Evolutionary conservation across 2,329 filamentous ascomycete genomes (phyloP).

Genomic region (Microdochium trichocladiopsis): DNA sequence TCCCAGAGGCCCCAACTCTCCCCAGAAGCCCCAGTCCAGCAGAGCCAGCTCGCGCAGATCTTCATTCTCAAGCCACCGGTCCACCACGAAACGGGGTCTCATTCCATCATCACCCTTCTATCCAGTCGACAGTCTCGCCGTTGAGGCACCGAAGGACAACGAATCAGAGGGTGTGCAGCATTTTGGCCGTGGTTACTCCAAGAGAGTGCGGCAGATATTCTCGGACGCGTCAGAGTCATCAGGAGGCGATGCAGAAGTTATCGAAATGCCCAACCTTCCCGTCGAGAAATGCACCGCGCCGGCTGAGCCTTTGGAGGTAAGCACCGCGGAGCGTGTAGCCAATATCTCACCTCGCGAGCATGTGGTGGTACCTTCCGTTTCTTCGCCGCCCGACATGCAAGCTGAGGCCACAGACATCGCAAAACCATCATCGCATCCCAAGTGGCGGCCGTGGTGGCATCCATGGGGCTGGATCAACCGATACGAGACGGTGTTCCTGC

Average conservation of each 20-base stretch:
- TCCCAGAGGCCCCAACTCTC: neutral
- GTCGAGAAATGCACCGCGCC: neutral
- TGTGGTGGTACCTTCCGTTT: too few relatives aligned
- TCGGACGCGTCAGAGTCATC: constrained; percentile 1
- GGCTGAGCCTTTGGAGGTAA: neutral
- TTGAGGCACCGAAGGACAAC: neutral
- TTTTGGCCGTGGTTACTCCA: constrained; percentile 3
- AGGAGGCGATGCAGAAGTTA: neutral
- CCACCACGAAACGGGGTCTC: neutral
- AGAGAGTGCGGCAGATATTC: constrained; percentile 2
- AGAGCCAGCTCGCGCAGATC: neutral
- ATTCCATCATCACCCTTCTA: neutral
- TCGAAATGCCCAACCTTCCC: neutral
- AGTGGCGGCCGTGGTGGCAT: neutral
- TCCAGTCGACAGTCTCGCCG: constrained; percentile 3
- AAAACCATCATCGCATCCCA: neutral
- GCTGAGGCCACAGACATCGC: neutral
- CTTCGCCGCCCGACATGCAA: neutral
- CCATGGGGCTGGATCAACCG: neutral
- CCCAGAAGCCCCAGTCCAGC: neutral
- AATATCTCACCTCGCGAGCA: neutral
- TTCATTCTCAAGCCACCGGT: neutral
- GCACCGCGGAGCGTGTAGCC: neutral
- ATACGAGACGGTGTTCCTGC: neutral
- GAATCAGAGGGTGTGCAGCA: neutral